Percentiles rank a stretch among this genome's conserved stretches.
Evolutionary conservation across 1,139 yeast species (phyloP).

Genomic region (Diutina catenulata): DNA sequence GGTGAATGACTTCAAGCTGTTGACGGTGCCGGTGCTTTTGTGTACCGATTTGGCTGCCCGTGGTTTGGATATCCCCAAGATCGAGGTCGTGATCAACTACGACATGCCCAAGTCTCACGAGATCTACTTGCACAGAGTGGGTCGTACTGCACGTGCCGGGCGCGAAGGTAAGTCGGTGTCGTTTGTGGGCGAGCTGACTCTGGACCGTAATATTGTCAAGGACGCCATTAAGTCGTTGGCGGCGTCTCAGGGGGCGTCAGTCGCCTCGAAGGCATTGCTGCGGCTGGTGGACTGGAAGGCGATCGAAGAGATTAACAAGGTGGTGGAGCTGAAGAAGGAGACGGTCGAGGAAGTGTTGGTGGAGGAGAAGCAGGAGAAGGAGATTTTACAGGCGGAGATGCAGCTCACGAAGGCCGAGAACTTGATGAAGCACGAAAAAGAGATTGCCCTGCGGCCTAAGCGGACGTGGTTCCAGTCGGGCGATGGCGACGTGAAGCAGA

Average conservation of each 20-base stretch:
- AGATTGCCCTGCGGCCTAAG: conserved; percentile 81
- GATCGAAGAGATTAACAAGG: conserved; percentile 54
- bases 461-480: conserved; percentile 79
- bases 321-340: conserved; percentile 46
- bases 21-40: conserved; percentile 74
- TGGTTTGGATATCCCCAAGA: conserved; percentile 97
- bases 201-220: conserved; percentile 80
- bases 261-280: conserved; percentile 69
- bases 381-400: conserved; percentile 80
- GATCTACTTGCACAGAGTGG: conserved; percentile 90
- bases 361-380: conserved; percentile 86
- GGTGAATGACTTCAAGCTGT: conserved; percentile 69
- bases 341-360: conserved; percentile 64
- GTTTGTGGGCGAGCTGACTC: conserved; percentile 81
- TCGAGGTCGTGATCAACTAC: conserved; percentile 84
- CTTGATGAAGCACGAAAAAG: conserved; percentile 65
- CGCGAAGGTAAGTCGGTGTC: conserved; percentile 89
- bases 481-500: conserved; percentile 35
- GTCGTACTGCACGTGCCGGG: conserved; percentile 99
- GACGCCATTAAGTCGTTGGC: conserved; percentile 56
- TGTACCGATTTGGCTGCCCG: conserved; percentile 99
- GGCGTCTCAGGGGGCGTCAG: conserved; percentile 27
- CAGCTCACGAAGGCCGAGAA: conserved; percentile 80
- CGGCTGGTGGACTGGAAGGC: conserved; percentile 80
- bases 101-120: conserved; percentile 95